These are phyloP conservation scores for Parsonsia alboflavescens DNA, from an alignment of 257 asterid species.

Conservation along the genomic window DNA sequence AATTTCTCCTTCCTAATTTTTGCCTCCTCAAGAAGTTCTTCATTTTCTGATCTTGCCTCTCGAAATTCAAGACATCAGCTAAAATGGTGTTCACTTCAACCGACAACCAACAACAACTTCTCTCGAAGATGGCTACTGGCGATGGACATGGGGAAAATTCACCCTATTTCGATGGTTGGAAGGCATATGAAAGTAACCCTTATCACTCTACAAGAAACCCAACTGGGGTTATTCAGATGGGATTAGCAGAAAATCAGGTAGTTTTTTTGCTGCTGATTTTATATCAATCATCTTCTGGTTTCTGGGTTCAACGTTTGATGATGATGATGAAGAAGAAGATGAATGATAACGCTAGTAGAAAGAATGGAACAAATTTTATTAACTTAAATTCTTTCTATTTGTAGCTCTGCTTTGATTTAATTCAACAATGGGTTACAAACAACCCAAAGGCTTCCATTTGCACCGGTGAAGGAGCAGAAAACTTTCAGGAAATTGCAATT, in stretches of 20 bases:
- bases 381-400: background rate
- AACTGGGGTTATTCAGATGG: slow-evolving; percentile 30
- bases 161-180: slow-evolving; percentile 43
- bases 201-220: slow-evolving; percentile 21
- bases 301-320: background rate
- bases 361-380: background rate
- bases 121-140: slow-evolving; percentile 33
- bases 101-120: slow-evolving; percentile 15
- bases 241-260: slow-evolving; percentile 37
- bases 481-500: slow-evolving; percentile 28
- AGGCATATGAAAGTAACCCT: slow-evolving; percentile 39
- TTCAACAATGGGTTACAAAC: slow-evolving; percentile 22
- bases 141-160: slow-evolving; percentile 43
- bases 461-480: slow-evolving; percentile 21
- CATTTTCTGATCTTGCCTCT: background rate
- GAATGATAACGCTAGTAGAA: background rate
- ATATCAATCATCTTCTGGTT: background rate
- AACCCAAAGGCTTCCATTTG: slow-evolving; percentile 32
- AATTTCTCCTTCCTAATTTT: background rate
- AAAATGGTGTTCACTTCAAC: slow-evolving; percentile 18
- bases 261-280: background rate
- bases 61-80: background rate
- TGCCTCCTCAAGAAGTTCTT: background rate
- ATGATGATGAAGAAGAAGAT: too few relatives aligned
- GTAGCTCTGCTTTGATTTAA: slow-evolving; percentile 31